Evolutionary conservation across 352 stramenopile genomes (phyloP), one percentile per base, ranked within the genome.

Genomic region (Globisporangium yorkense): DNA sequence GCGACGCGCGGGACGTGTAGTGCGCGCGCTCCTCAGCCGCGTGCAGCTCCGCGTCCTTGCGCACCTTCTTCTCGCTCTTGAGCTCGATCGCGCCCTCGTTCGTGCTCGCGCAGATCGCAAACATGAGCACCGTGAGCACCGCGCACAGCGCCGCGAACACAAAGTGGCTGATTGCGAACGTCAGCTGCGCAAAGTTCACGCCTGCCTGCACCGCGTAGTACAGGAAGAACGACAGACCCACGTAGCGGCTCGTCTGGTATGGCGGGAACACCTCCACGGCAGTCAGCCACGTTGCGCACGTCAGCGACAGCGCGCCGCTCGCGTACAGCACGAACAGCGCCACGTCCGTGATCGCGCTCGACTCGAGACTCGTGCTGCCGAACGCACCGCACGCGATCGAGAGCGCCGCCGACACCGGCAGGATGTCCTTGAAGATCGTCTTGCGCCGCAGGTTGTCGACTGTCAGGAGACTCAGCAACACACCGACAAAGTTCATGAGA

Each of bases 371-470:
- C 24, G 75, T 71, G n/a, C 70, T 73, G 16, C 75, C 72, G 9
- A 94, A 39, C 8, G 73, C 80, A 10, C 84, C 80, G 51, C 81
- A 90, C 0, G 70, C 77, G 24, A 80, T 56, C 33, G 84, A 80
- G 16, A 95, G 63, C 1, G 67, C 63, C 8, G 72, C 78, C 21
- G 72, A 75, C 55, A 95, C 77, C 16, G 86, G 85, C 43, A 95
- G 52, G 48, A 93, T 82, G 49, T 93, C 86, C 63, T 95, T 95
- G 62, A 92, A 87, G 27, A 95, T 87, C 10, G 86, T 95, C 67
- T 95, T 95, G 61, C 86, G 83, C n/a, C 82, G 83, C 41, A 95
- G 60, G 49, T 80, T 92, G 59, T 95, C 86, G 12, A 95, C 81
- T 2, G 75, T 92, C 39, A 94, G 67, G 49, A 92, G 41, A 40